These are phyloP conservation scores for Monosporascus sp. DNA, from an alignment of 2,329 filamentous ascomycete species.

Conservation along the genomic window DNA sequence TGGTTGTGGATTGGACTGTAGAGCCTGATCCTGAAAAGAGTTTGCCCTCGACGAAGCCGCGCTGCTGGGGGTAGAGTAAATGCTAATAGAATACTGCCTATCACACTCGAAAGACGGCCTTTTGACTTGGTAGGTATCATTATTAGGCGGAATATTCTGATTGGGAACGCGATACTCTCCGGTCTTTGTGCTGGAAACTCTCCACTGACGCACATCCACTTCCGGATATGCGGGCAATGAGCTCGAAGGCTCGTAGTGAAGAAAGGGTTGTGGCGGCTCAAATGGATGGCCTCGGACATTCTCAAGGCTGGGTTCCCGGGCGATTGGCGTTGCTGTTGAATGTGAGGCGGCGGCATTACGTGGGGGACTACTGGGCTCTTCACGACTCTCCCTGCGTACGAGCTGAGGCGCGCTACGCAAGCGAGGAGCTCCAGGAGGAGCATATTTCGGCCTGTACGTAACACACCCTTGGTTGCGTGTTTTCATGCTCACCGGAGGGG, in stretches of 20 bases:
- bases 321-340: neutral
- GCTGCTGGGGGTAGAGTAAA: slow-evolving; percentile 20
- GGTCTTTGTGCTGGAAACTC: slow-evolving; percentile 9
- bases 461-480: slow-evolving; percentile 31
- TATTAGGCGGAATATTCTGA: slow-evolving; percentile 25
- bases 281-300: neutral
- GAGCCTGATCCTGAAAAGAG: slow-evolving; percentile 8
- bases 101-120: slow-evolving; percentile 22
- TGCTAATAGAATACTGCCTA: slow-evolving; percentile 28
- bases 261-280: neutral
- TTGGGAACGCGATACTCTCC: slow-evolving; percentile 15
- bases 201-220: slow-evolving; percentile 21
- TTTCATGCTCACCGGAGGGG: slow-evolving; percentile 39
- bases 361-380: slow-evolving; percentile 20
- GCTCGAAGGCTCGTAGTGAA: neutral
- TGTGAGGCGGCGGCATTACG: neutral
- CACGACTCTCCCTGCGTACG: slow-evolving; percentile 26
- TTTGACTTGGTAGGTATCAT: slow-evolving; percentile 18
- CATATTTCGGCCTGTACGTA: slow-evolving; percentile 32
- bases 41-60: slow-evolving; percentile 9
- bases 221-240: neutral
- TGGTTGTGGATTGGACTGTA: slow-evolving; percentile 6
- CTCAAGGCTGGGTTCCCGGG: slow-evolving; percentile 10
- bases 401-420: slow-evolving; percentile 10
- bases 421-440: slow-evolving; percentile 21